Evolutionary conservation across 352 stramenopile species (phyloP).

Genomic region (Phytophthora megakarya): DNA sequence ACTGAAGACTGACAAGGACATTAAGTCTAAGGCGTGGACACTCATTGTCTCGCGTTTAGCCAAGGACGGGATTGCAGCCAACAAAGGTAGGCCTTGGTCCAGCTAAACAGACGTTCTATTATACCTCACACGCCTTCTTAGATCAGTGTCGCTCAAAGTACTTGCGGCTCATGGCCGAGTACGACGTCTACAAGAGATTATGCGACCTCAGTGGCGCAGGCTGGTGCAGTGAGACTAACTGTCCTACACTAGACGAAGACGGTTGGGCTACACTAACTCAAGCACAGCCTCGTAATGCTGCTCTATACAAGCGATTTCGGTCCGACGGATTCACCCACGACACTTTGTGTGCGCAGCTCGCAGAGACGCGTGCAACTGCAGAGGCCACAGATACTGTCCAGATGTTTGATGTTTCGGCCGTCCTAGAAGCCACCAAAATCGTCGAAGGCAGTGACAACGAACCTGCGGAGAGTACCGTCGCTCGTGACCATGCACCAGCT

Average conservation of each 20-base stretch:
- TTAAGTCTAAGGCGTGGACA: conserved; percentile 11
- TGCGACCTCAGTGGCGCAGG: background rate
- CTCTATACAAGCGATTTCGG: conserved; percentile 10
- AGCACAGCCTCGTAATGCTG: background rate
- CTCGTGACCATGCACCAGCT: too few relatives aligned
- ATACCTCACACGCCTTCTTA: background rate
- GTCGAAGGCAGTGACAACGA: background rate
- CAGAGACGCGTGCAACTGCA: conserved; percentile 7
- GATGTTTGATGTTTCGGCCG: background rate
- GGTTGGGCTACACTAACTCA: background rate
- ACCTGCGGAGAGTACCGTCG: too few relatives aligned
- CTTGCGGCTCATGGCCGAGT: background rate
- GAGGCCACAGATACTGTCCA: background rate
- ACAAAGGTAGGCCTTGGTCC: conserved; percentile 1
- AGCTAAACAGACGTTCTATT: too few relatives aligned
- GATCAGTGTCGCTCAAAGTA: background rate
- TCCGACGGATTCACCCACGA: background rate
- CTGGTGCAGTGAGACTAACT: background rate
- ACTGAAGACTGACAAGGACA: conserved; percentile 3
- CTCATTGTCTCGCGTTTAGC: background rate
- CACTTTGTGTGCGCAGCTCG: background rate
- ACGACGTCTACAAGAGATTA: background rate
- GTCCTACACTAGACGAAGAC: background rate
- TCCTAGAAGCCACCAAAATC: background rate
- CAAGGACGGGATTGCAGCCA: background rate